Evolutionary conservation across 2,329 filamentous ascomycete species (phyloP), one percentile per base, ranked within the genome.

Genomic region (Curvularia hawaiiensis): DNA sequence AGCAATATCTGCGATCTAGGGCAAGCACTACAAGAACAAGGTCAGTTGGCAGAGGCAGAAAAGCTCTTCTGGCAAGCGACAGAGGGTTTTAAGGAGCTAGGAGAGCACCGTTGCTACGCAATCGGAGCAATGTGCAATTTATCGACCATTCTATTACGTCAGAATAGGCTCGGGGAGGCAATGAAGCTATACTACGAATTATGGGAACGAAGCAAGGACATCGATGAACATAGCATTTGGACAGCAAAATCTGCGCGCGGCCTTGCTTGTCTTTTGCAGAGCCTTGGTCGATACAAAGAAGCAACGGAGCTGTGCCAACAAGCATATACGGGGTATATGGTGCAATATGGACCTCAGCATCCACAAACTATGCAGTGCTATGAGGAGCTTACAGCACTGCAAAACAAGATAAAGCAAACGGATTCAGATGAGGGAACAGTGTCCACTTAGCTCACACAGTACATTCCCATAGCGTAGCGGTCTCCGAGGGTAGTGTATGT

Each of bases 111-210:
- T 14, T 4, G 1, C 5, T 24, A 7, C 5, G 14, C 20, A 10
- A 3, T 41, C 0, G 1, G 3, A 7, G n/a, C 20, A 16, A 16
- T 16, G 12, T 2, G 4, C 2, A 7, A 8, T 3, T 18, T 41
- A 14, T n/a, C 39, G 11, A 3, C 0, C 2, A 3, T 24, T 1
- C 20, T 41, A n/a, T 4, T 1, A 7, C 1, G 1, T 5, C 39
- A 20, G 4, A 16, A 8, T 11, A 22, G 11, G 3, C 7, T 6
- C 6, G 22, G 14, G 18, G 39, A 24, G 39, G 39, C 20, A 24
- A 11, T 3, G 6, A 14, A 41, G 10, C 22, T 41, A 41, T 10
- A 5, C 39, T 20, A 14, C 11, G 16, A 16, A 11, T 10, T 12
- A 3, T 41, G 22, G 22, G 22, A 24, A 24, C 22, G 2, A 24